A percentile compares a stretch with the other conserved stretches of the same genome.
phyloP scores from a whole-genome alignment of 306 rosid genomes.

The Quercus variabilis region DNA sequence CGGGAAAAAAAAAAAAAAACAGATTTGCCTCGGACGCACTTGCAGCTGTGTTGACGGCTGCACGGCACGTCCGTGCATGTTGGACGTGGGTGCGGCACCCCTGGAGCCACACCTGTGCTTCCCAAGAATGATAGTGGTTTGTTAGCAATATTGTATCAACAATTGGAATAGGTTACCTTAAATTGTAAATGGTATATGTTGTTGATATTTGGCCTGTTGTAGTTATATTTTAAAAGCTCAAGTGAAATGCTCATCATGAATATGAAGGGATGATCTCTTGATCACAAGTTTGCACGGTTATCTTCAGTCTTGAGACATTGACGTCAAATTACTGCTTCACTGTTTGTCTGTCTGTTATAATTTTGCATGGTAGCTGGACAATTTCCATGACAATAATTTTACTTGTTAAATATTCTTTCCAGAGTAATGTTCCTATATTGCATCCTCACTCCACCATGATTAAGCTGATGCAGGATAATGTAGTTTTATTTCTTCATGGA shows the following conservation, averaged over 20 bases:
- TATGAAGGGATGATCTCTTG: not conserved
- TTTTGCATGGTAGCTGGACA: not conserved
- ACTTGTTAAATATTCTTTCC: not conserved
- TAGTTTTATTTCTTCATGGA: constrained; percentile 82
- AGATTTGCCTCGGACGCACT: too few species aligned
- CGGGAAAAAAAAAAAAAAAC: too few species aligned
- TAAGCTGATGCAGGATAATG: constrained; percentile 63
- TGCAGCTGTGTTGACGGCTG: too few species aligned
- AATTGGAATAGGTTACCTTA: not conserved
- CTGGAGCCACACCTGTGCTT: too few species aligned
- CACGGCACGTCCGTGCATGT: too few species aligned
- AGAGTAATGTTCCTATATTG: constrained; percentile 5
- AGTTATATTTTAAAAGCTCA: not conserved
- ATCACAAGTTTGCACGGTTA: not conserved
- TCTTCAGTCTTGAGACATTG: not conserved
- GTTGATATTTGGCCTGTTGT: not conserved
- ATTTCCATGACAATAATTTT: not conserved
- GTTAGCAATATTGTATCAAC: not conserved
- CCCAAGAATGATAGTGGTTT: too few species aligned
- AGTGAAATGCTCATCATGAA: not conserved
- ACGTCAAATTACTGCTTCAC: not conserved
- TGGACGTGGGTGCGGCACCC: too few species aligned
- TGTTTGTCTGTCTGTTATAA: not conserved
- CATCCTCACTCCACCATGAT: constrained; percentile 30
- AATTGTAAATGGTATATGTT: not conserved